These are phyloP conservation scores for Brassica cretica DNA, from an alignment of 345 rosid species.

Conservation along the genomic window DNA sequence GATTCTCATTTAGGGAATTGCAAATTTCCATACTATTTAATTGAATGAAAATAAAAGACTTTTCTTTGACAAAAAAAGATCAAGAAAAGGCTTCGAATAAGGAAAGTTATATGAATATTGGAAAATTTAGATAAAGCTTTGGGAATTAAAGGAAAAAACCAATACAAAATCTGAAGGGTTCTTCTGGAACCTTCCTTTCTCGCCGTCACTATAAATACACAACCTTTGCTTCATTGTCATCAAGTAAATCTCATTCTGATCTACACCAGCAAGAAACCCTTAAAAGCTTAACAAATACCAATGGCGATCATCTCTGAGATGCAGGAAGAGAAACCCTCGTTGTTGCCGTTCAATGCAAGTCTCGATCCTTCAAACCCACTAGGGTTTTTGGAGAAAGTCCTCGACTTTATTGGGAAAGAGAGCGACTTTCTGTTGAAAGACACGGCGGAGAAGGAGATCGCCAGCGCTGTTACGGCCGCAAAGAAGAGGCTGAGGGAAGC, in stretches of 20 bases:
- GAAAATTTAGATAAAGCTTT: neutral
- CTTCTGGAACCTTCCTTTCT: constrained; percentile 14
- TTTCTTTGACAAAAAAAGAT: neutral
- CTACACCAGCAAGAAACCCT: neutral
- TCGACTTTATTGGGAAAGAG: constrained; percentile 69
- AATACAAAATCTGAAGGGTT: neutral
- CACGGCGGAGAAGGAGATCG: constrained; percentile 64
- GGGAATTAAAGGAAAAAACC: neutral
- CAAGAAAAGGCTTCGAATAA: neutral
- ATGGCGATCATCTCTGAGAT: constrained; percentile 82
- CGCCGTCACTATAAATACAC: constrained; percentile 8
- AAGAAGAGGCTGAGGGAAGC: constrained; percentile 42
- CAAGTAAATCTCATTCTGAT: neutral
- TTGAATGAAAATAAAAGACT: too few relatives aligned
- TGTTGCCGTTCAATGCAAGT: constrained; percentile 48
- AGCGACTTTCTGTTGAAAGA: constrained; percentile 60
- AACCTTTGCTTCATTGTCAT: neutral
- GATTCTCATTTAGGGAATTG: neutral
- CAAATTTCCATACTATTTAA: neutral
- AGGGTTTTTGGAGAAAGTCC: constrained; percentile 57
- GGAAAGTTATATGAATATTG: neutral
- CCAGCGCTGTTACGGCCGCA: constrained; percentile 45
- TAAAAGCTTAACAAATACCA: neutral
- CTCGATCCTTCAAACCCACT: constrained; percentile 68
- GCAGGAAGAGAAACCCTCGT: constrained; percentile 22